Evolutionary conservation across 2,329 filamentous ascomycete genomes (phyloP).

Genomic region (Thielaviopsis populi): DNA sequence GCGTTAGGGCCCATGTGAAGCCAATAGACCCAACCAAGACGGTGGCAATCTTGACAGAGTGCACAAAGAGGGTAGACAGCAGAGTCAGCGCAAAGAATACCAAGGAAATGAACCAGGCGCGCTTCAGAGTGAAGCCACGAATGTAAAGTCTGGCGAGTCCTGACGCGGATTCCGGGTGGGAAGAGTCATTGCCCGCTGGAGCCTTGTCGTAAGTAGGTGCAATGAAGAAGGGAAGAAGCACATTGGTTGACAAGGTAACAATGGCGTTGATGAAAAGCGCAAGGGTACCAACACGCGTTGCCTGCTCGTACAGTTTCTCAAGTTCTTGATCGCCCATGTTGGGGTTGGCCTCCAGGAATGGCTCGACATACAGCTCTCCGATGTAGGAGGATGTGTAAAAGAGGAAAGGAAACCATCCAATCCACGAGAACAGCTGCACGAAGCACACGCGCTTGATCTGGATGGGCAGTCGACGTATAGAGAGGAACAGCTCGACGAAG

Average conservation of each 20-base stretch:
- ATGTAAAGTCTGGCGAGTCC: conserved; percentile 54
- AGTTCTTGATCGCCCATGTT: conserved; percentile 63
- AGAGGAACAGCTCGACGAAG: conserved; percentile 62
- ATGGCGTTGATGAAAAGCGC: conserved; percentile 80
- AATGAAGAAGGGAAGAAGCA: conserved; percentile 73
- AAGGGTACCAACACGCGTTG: conserved; percentile 75
- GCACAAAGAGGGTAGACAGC: conserved; percentile 69
- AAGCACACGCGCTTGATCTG: conserved; percentile 71
- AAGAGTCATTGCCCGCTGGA: not conserved
- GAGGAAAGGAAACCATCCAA: conserved; percentile 88
- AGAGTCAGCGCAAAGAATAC: conserved; percentile 71
- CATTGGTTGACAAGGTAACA: conserved; percentile 65
- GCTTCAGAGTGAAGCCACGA: conserved; percentile 69
- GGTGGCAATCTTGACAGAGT: conserved; percentile 55
- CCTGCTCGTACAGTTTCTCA: conserved; percentile 65
- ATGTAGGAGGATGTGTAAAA: conserved; percentile 94
- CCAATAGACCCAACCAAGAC: conserved; percentile 67
- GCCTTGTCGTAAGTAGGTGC: conserved; percentile 55
- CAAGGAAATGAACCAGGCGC: conserved; percentile 74
- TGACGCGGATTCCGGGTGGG: conserved; percentile 22
- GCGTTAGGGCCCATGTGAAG: conserved; percentile 79
- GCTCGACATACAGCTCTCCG: conserved; percentile 81
- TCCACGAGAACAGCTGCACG: conserved; percentile 77
- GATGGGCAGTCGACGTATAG: conserved; percentile 62
- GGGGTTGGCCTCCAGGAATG: conserved; percentile 61